Percentiles rank a stretch among this genome's conserved stretches.
Evolutionary conservation across 2,329 filamentous ascomycete species (phyloP).

Genomic region (Raffaelea albimanens): DNA sequence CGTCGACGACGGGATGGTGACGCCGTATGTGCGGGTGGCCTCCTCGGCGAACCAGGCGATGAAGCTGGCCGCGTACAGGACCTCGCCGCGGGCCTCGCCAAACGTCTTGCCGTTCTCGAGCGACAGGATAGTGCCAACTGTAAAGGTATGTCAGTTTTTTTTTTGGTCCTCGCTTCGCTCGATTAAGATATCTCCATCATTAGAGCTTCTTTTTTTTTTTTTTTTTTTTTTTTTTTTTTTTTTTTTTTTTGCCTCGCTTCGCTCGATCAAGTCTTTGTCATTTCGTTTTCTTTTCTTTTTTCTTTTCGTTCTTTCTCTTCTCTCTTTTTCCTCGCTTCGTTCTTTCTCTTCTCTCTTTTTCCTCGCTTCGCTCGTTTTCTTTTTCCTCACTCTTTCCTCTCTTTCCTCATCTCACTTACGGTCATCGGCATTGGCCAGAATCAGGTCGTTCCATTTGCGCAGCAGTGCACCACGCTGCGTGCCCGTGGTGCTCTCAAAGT

Average conservation of each 20-base stretch:
- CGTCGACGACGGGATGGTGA: constrained; percentile 50
- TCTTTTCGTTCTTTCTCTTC: too few relatives aligned
- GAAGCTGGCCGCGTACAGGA: constrained; percentile 48
- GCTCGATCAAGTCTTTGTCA: too few relatives aligned
- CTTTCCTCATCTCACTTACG: constrained; percentile 6
- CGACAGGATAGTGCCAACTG: constrained; percentile 46
- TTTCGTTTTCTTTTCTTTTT: too few relatives aligned
- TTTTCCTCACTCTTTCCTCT: neutral
- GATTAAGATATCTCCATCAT: too few relatives aligned
- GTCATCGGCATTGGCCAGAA: constrained; percentile 57
- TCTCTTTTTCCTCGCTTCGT: too few relatives aligned
- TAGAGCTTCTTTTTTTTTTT: too few relatives aligned
- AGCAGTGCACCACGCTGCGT: constrained; percentile 30
- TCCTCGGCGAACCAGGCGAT: constrained; percentile 56
- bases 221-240: too few relatives aligned
- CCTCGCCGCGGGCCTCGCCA: constrained; percentile 50
- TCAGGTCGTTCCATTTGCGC: constrained; percentile 58
- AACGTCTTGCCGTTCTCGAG: constrained; percentile 64
- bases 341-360: too few relatives aligned
- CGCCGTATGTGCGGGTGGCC: constrained; percentile 46
- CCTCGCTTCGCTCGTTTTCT: neutral
- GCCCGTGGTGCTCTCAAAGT: constrained; percentile 44
- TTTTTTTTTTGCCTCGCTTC: too few relatives aligned
- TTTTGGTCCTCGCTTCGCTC: neutral
- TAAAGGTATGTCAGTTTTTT: neutral